These are phyloP conservation scores for Fraxinus excelsior DNA, from an alignment of 257 asterid species.

Conservation along the genomic window DNA sequence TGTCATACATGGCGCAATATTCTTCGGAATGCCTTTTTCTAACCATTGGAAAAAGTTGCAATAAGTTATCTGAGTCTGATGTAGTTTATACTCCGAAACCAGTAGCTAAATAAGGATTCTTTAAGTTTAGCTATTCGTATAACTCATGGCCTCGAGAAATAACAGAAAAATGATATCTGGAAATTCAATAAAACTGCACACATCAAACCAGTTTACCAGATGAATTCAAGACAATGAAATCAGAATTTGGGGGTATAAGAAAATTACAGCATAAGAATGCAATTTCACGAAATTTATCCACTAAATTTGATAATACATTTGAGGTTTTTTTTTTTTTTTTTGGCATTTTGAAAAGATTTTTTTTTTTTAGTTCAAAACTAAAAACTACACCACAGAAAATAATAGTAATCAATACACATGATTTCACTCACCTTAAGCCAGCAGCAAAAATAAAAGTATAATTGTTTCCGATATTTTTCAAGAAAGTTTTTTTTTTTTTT, in stretches of 20 bases:
- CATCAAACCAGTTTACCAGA: background rate
- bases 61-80: constrained; percentile 12
- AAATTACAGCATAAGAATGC: background rate
- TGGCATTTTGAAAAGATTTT: too few species aligned
- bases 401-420: constrained; percentile 1
- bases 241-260: background rate
- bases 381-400: background rate
- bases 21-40: constrained; percentile 70
- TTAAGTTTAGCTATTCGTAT: background rate
- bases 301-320: background rate
- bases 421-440: background rate
- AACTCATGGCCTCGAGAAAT: background rate
- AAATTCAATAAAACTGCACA: background rate
- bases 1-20: constrained; percentile 86
- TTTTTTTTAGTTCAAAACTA: too few species aligned
- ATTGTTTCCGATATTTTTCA: background rate
- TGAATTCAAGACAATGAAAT: background rate
- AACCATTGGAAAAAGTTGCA: constrained; percentile 23
- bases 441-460: too few species aligned
- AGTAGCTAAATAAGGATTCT: constrained; percentile 9
- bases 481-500: background rate
- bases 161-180: background rate
- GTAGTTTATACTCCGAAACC: background rate
- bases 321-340: too few species aligned
- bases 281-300: background rate